Conservation (phyloP, 2,329 filamentous ascomycete genomes). For the Parastagonospora avenae region DNA sequence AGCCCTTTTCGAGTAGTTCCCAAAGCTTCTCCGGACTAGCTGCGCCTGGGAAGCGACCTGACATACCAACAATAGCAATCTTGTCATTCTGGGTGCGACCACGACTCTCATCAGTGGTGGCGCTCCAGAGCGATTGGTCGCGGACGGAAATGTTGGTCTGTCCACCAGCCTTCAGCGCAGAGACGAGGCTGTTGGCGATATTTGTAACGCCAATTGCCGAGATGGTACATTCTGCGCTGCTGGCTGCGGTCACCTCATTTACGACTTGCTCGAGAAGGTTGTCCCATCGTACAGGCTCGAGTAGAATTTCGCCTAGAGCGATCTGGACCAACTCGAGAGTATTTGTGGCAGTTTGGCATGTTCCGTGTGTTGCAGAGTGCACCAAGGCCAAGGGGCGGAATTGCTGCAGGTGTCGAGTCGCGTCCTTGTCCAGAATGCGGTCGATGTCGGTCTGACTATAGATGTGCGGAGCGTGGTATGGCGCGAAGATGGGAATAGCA, state of each 20-base stretch:
- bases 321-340: slow-evolving; percentile 53
- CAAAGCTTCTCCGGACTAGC: slow-evolving; percentile 74
- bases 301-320: slow-evolving; percentile 53
- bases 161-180: slow-evolving; percentile 58
- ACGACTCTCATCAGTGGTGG: slow-evolving; percentile 30
- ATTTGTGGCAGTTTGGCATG: slow-evolving; percentile 52
- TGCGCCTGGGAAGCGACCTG: slow-evolving; percentile 76
- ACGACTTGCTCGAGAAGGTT: slow-evolving; percentile 54
- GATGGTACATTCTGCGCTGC: slow-evolving; percentile 51
- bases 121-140: slow-evolving; percentile 53
- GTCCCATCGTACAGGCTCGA: slow-evolving; percentile 56
- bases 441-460: slow-evolving; percentile 58
- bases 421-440: slow-evolving; percentile 53
- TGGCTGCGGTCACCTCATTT: slow-evolving; percentile 51
- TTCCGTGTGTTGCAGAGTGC: slow-evolving; percentile 55
- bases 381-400: slow-evolving; percentile 51
- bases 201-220: slow-evolving; percentile 59
- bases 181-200: slow-evolving; percentile 60
- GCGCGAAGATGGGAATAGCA: slow-evolving; percentile 61
- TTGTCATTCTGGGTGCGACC: slow-evolving; percentile 65
- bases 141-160: slow-evolving; percentile 50
- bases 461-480: slow-evolving; percentile 64
- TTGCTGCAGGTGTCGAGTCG: slow-evolving; percentile 49
- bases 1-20: slow-evolving; percentile 74
- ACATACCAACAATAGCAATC: slow-evolving; percentile 84